Conservation (phyloP, 176 grass and related monocot genomes). For the Oryza meridionalis region DNA sequence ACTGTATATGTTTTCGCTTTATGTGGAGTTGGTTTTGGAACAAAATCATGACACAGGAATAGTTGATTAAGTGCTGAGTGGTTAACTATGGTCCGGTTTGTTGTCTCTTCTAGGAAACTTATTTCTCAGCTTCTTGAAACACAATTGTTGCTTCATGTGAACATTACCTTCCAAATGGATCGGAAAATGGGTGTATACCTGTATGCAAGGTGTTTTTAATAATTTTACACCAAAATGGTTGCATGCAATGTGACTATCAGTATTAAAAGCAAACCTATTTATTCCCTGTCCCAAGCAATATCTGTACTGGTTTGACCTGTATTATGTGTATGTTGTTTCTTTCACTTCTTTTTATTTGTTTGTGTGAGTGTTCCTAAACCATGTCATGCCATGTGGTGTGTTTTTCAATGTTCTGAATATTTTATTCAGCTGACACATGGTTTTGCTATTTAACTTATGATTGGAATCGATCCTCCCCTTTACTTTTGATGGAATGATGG, state of each 20-base stretch:
- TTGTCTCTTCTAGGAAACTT: too few species aligned
- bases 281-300: neutral
- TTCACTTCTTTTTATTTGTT: neutral
- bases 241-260: neutral
- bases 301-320: neutral
- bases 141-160: too few species aligned
- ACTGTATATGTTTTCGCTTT: too few species aligned
- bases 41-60: too few species aligned
- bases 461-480: constrained; percentile 7
- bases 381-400: neutral
- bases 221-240: neutral
- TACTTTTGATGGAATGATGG: constrained; percentile 4
- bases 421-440: neutral
- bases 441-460: constrained; percentile 26
- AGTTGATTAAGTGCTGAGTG: too few species aligned
- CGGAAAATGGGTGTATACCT: neutral
- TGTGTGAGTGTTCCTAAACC: neutral
- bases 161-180: too few species aligned
- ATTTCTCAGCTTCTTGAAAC: too few species aligned
- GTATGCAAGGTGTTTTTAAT: neutral
- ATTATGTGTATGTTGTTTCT: neutral
- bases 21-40: too few species aligned
- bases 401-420: neutral
- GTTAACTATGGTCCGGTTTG: too few species aligned
- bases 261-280: constrained; percentile 15